Percentiles rank a stretch among this genome's conserved stretches.
Conservation (phyloP, 441 rosid species). For the Oxalis stricta region DNA sequence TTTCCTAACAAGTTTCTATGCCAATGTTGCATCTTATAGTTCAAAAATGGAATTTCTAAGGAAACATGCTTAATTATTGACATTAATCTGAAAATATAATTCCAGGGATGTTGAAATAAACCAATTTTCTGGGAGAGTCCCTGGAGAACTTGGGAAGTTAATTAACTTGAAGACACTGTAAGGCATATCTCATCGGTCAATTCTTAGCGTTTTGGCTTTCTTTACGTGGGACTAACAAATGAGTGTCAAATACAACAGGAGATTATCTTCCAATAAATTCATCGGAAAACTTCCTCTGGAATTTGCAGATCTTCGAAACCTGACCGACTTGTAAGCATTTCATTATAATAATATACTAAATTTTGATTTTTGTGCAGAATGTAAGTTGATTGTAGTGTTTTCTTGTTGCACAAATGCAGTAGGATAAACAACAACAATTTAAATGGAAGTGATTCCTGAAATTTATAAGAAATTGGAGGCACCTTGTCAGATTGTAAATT, state of each 20-base stretch:
- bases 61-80: too few relatives aligned
- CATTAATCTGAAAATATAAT: too few relatives aligned
- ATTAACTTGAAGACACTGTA: background rate
- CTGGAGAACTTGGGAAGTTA: conserved; percentile 7
- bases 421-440: conserved; percentile 1
- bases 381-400: background rate
- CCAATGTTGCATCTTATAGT: too few relatives aligned
- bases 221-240: too few relatives aligned
- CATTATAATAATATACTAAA: background rate
- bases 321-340: conserved; percentile 1
- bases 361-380: background rate
- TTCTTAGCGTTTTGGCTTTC: background rate
- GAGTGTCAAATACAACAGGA: too few relatives aligned
- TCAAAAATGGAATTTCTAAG: too few relatives aligned
- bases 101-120: conserved; percentile 8
- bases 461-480: background rate
- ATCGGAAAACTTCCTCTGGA: background rate
- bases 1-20: too few relatives aligned
- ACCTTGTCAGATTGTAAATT: background rate
- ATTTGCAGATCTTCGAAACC: background rate
- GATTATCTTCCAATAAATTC: conserved; percentile 3
- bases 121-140: conserved; percentile 4
- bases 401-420: background rate
- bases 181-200: background rate
- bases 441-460: background rate